phyloP scores from a whole-genome alignment of 2,329 filamentous ascomycete genomes.

The Pyrenochaeta sp. region DNA sequence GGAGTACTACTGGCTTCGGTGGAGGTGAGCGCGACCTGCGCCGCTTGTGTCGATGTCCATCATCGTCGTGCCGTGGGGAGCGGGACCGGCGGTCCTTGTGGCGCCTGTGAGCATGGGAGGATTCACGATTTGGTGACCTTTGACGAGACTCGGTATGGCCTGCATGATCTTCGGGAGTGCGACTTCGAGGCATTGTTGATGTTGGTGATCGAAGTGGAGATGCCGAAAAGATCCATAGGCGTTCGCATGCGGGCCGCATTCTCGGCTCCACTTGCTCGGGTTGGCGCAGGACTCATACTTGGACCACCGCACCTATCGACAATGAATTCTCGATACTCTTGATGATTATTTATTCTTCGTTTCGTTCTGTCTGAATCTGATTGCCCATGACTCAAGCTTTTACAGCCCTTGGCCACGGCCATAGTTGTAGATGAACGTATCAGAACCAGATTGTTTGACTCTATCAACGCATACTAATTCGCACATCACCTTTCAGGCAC shows the following conservation, averaged over 20 bases:
- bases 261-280: neutral
- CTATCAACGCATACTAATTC: too few relatives aligned
- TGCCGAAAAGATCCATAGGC: neutral
- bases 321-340: too few relatives aligned
- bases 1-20: slow-evolving; percentile 57
- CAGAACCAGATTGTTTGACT: too few relatives aligned
- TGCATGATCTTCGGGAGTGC: neutral
- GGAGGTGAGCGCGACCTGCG: slow-evolving; percentile 43
- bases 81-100: slow-evolving; percentile 49
- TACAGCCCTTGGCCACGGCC: too few relatives aligned
- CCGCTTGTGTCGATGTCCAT: slow-evolving; percentile 34
- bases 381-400: too few relatives aligned
- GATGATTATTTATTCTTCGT: too few relatives aligned
- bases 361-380: too few relatives aligned
- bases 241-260: neutral
- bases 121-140: slow-evolving; percentile 46
- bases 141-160: slow-evolving; percentile 32
- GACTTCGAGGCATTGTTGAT: slow-evolving; percentile 15
- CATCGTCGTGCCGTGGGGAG: slow-evolving; percentile 39
- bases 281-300: neutral
- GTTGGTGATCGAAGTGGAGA: neutral
- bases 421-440: too few relatives aligned
- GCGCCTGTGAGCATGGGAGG: slow-evolving; percentile 45
- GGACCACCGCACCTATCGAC: neutral
- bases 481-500: too few relatives aligned